A percentile compares a stretch with the other conserved stretches of the same genome.
Evolutionary conservation across 371 early-diverging fungal species (phyloP).

Genomic region (Gilbertella persicaria): DNA sequence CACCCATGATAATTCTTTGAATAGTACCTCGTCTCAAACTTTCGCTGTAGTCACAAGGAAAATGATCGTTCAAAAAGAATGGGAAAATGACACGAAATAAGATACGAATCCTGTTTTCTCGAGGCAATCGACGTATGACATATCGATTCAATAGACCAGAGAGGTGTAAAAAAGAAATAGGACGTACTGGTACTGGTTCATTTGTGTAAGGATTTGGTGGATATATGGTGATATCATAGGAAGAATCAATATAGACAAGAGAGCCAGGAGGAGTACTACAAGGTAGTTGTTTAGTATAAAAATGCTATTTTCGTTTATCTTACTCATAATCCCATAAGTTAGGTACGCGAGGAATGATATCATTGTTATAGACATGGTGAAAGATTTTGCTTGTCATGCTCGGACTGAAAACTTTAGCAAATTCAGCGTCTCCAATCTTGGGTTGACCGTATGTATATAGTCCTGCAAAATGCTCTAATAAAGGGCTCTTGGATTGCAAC

Average conservation of each 20-base stretch:
- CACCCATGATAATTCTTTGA: constrained; percentile 44
- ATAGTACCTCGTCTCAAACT: constrained; percentile 51
- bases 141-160: constrained; percentile 56
- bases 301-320: background rate
- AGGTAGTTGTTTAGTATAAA: background rate
- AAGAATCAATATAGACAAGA: constrained; percentile 59
- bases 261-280: constrained; percentile 60
- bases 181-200: constrained; percentile 57
- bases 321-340: constrained; percentile 23
- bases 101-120: constrained; percentile 53
- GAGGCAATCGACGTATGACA: constrained; percentile 50
- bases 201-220: constrained; percentile 61
- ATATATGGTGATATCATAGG: constrained; percentile 53
- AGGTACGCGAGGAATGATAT: constrained; percentile 27
- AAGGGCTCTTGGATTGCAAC: constrained; percentile 56
- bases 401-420: constrained; percentile 50
- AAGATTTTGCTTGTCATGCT: constrained; percentile 56
- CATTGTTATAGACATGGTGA: constrained; percentile 63
- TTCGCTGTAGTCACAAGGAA: constrained; percentile 59
- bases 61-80: constrained; percentile 64
- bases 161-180: constrained; percentile 60
- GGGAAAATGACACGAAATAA: constrained; percentile 55
- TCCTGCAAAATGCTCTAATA: constrained; percentile 56
- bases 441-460: constrained; percentile 62
- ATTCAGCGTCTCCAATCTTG: constrained; percentile 58